Percentiles rank a stretch among this genome's conserved stretches.
Evolutionary conservation across 129 eudicot species (phyloP).

Genomic region (Centella asiatica): DNA sequence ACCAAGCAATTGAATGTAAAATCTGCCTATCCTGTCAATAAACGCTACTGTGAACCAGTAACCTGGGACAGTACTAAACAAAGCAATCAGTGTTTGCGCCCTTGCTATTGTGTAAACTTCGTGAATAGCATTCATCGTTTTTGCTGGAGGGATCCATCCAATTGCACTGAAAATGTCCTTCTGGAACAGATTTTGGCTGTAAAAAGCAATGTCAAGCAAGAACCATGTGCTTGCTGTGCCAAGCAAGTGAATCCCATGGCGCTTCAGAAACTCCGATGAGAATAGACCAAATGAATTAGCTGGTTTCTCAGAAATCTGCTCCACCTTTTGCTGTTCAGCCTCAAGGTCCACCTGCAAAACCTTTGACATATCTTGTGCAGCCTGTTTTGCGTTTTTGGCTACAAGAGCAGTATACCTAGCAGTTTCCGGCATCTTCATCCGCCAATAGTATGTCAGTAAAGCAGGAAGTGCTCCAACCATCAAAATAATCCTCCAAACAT

Average conservation of each 20-base stretch:
- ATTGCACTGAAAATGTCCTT: constrained; percentile 58
- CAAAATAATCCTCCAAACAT: constrained; percentile 41
- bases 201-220: constrained; percentile 61
- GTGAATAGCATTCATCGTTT: constrained; percentile 47
- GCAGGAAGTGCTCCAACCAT: constrained; percentile 46
- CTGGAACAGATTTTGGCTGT: constrained; percentile 66
- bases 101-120: constrained; percentile 54
- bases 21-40: constrained; percentile 52
- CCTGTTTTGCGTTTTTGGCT: constrained; percentile 38
- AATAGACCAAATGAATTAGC: constrained; percentile 36
- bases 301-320: constrained; percentile 10
- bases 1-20: constrained; percentile 50
- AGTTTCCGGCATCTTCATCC: constrained; percentile 52
- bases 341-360: constrained; percentile 51
- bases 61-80: constrained; percentile 69
- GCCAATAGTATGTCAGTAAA: constrained; percentile 33
- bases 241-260: constrained; percentile 64
- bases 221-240: constrained; percentile 68
- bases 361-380: constrained; percentile 57
- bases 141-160: constrained; percentile 47
- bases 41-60: constrained; percentile 73
- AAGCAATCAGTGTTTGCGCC: constrained; percentile 73
- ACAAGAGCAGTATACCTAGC: constrained; percentile 53
- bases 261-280: constrained; percentile 36
- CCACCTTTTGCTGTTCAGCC: constrained; percentile 27